Base-by-base conservation (phyloP, 225 moss, liverwort and hornwort species). In the Bryoerythrophyllum caledonicum region DNA sequence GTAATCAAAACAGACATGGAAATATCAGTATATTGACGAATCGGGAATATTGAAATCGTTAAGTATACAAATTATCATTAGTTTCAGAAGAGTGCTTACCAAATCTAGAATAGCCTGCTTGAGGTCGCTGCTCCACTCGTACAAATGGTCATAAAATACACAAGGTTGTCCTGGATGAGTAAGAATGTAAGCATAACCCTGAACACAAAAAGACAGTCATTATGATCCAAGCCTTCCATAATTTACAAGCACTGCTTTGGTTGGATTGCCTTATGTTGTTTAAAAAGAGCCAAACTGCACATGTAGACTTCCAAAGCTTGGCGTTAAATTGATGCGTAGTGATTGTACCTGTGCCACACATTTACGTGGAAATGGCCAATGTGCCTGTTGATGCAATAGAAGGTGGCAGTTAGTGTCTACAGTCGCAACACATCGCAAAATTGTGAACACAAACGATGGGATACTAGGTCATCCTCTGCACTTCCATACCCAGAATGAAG, bases 141-240 rank as follows among this genome's bases (percentile, higher is more conserved):
- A 96, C 43, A 96, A 82, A 89, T 96, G 96, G 73, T 96, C 94
- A 81, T 94, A 94, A 65, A 96, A 96, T 20, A 96, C 86, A 55
- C 86, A 74, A 27, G 96, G 96, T 74, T 92, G 94, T 58, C 94
- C 96, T 72, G 94, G 94, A 76, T 96, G 96, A 24, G 94, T 92
- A 74, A 96, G 81, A 57, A 94, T 92, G 72, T 96, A 96, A 49
- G 90, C 94, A 86, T 96, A 96, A 60, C 96, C 96, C 94, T 96
- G 83, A 1, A 57, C n/a, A n/a, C n/a, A n/a, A n/a, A n/a, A n/a
- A n/a, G n/a, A n/a, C n/a, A n/a, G n/a, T n/a, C n/a, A n/a, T n/a
- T n/a, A n/a, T n/a, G n/a, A n/a, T n/a, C n/a, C n/a, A n/a, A n/a
- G n/a, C n/a, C n/a, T n/a, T n/a, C n/a, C n/a, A n/a, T n/a, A n/a